Percentiles rank a stretch among this genome's conserved stretches.
phyloP scores from a whole-genome alignment of 805 yeast genomes.

The Priceomyces medius region DNA sequence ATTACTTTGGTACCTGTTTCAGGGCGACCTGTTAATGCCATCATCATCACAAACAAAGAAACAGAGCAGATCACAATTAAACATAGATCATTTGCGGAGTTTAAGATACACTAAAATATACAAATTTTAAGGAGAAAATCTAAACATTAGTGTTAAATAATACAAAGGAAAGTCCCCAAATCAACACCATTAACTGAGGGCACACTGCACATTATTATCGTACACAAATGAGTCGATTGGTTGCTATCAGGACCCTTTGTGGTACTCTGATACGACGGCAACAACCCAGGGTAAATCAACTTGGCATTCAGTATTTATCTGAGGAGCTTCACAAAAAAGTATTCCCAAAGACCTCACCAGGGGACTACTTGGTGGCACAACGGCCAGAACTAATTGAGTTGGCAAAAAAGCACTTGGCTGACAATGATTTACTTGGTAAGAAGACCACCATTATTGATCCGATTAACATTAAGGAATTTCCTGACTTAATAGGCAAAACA shows the following conservation, averaged over 20 bases:
- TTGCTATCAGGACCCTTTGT: conserved; percentile 3
- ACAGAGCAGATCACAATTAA: neutral
- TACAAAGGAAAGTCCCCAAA: too few species aligned
- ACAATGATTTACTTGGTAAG: conserved; percentile 73
- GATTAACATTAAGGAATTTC: conserved; percentile 56
- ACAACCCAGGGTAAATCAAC: conserved; percentile 63
- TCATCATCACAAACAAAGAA: conserved; percentile 1
- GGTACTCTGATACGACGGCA: conserved; percentile 18
- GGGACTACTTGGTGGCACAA: conserved; percentile 26
- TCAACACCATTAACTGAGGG: too few species aligned
- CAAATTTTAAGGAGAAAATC: too few species aligned
- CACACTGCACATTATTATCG: too few species aligned
- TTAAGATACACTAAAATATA: too few species aligned
- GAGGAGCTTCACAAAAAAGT: conserved; percentile 55
- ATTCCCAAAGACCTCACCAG: conserved; percentile 45
- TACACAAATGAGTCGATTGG: conserved; percentile 1
- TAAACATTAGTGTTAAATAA: too few species aligned
- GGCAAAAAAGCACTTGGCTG: conserved; percentile 58
- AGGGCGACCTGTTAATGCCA: neutral
- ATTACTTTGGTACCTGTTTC: neutral
- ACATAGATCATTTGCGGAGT: neutral
- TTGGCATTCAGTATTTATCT: conserved; percentile 79
- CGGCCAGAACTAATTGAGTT: conserved; percentile 42
- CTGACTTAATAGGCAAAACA: conserved; percentile 66
- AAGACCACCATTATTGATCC: conserved; percentile 63